phyloP scores from a whole-genome alignment of 768 basidiomycete species.

The Boletus vermiculosoides region DNA sequence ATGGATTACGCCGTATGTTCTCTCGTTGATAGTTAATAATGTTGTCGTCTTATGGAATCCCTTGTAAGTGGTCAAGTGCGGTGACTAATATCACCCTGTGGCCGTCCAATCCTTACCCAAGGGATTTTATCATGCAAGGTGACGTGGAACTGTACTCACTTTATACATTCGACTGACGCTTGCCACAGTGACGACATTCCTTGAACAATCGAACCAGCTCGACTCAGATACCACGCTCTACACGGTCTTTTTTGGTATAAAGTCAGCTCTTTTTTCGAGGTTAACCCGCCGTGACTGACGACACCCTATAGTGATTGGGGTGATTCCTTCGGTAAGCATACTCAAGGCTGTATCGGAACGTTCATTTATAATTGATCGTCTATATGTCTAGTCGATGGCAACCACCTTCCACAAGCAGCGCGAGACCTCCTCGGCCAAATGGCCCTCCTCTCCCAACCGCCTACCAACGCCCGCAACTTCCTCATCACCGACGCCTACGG shows the following conservation, averaged over 20 bases:
- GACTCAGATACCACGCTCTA: slow-evolving; percentile 50
- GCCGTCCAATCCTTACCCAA: slow-evolving; percentile 48
- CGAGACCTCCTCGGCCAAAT: slow-evolving; percentile 45
- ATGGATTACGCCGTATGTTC: slow-evolving; percentile 51
- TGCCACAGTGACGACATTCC: slow-evolving; percentile 40
- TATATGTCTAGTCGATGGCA: slow-evolving; percentile 39
- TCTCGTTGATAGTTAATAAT: background rate
- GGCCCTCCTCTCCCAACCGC: slow-evolving; percentile 43
- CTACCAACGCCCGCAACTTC: slow-evolving; percentile 51
- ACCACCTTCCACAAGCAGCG: slow-evolving; percentile 47
- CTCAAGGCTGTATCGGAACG: background rate
- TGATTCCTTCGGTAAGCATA: slow-evolving; percentile 39
- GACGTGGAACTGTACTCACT: background rate
- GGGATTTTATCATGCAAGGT: slow-evolving; percentile 52
- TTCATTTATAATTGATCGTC: background rate
- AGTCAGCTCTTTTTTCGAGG: slow-evolving; percentile 32
- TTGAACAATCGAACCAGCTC: slow-evolving; percentile 43
- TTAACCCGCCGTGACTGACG: slow-evolving; percentile 1
- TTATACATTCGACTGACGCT: background rate
- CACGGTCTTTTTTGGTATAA: slow-evolving; percentile 54
- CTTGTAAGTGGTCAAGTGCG: slow-evolving; percentile 37
- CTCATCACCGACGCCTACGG: slow-evolving; percentile 53
- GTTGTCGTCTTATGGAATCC: background rate
- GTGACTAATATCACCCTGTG: slow-evolving; percentile 48
- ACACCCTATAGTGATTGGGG: slow-evolving; percentile 38